Percentiles rank a stretch among this genome's conserved stretches.
Evolutionary conservation across 495 filamentous ascomycete genomes (phyloP).

Genomic region (Lindgomyces ingoldianus): DNA sequence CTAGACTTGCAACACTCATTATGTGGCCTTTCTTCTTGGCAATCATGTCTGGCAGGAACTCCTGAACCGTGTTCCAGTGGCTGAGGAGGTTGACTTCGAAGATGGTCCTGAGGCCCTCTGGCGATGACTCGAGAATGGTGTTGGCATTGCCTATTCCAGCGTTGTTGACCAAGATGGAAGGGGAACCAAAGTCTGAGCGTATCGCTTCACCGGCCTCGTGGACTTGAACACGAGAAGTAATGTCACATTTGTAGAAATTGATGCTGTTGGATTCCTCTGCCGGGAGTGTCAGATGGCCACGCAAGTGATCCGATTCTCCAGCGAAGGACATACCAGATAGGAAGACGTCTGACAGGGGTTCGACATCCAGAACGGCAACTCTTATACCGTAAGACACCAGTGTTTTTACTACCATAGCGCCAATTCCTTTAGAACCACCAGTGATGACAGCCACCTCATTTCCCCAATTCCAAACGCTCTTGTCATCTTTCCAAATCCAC

Average conservation of each 20-base stretch:
- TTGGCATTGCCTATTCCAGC: conserved; percentile 52
- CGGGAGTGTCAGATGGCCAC: conserved; percentile 12
- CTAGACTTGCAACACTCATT: conserved; percentile 58
- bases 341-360: conserved; percentile 26
- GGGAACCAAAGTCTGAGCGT: conserved; percentile 51
- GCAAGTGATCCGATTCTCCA: not conserved
- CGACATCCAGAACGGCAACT: conserved; percentile 50
- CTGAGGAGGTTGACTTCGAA: conserved; percentile 64
- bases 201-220: conserved; percentile 50
- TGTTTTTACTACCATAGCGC: conserved; percentile 52
- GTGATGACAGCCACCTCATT: conserved; percentile 61
- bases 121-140: conserved; percentile 52
- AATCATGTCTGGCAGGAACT: conserved; percentile 65
- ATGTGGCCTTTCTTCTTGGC: conserved; percentile 62
- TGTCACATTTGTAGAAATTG: conserved; percentile 53
- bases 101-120: conserved; percentile 51
- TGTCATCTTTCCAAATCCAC: conserved; percentile 54
- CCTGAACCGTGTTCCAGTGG: conserved; percentile 59
- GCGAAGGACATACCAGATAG: conserved; percentile 13
- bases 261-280: conserved; percentile 13
- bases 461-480: conserved; percentile 49
- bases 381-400: conserved; percentile 52
- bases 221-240: conserved; percentile 54
- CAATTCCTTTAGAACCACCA: conserved; percentile 61
- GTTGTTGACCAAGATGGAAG: conserved; percentile 63